Conservation (phyloP, 257 asterid genomes). For the Galeopsis tetrahit region DNA sequence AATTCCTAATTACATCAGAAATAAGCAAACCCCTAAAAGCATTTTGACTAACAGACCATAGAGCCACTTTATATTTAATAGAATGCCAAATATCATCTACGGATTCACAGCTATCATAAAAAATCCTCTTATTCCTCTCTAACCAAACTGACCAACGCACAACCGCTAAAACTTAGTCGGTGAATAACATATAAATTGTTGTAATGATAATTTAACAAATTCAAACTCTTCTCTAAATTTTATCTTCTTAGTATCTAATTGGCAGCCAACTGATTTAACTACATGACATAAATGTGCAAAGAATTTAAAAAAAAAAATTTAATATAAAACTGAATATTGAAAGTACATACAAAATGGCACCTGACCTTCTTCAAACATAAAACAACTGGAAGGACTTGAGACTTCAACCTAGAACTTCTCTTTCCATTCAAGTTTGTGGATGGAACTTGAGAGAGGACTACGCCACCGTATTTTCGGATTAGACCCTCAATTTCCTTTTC, state of each 20-base stretch:
- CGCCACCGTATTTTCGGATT: slow-evolving; percentile 69
- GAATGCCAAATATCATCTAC: too few species aligned
- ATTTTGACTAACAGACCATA: too few species aligned
- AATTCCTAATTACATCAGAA: too few species aligned
- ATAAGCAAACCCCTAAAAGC: too few species aligned
- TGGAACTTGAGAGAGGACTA: slow-evolving; percentile 70
- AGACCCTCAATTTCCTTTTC: slow-evolving; percentile 69
- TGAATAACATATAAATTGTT: not conserved
- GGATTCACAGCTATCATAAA: too few species aligned
- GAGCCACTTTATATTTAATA: too few species aligned
- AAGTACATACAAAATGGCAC: slow-evolving; percentile 33
- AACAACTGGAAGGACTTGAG: slow-evolving; percentile 62
- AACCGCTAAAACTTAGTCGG: slow-evolving; percentile 2
- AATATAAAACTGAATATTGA: slow-evolving; percentile 22
- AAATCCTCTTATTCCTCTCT: too few species aligned
- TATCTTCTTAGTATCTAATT: not conserved
- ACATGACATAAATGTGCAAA: slow-evolving; percentile 19
- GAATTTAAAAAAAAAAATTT: not conserved
- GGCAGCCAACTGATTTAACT: slow-evolving; percentile 25
- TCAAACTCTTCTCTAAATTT: not conserved
- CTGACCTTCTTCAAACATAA: slow-evolving; percentile 74
- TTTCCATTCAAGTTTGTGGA: slow-evolving; percentile 50
- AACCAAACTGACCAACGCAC: too few species aligned
- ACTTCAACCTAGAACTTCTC: slow-evolving; percentile 46
- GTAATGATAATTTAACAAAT: slow-evolving; percentile 14